Evolutionary conservation across 352 stramenopile genomes (phyloP).

Genomic region (Phytophthora hibernalis): DNA sequence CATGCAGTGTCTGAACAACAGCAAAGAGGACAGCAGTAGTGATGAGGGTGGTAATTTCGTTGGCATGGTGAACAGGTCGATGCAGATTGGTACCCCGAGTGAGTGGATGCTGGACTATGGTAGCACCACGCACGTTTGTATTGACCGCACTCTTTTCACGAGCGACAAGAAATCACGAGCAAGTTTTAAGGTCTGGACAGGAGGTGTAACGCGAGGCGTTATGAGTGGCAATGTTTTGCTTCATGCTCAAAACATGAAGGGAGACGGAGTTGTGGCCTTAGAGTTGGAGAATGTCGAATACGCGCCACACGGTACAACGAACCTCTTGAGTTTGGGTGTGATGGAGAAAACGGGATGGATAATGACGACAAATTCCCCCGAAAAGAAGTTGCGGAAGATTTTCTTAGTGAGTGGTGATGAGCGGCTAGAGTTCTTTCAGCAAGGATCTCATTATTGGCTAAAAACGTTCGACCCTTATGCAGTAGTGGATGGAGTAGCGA

Average conservation of each 20-base stretch:
- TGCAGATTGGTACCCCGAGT: neutral
- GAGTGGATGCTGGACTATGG: conserved; percentile 6
- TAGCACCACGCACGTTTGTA: conserved; percentile 1
- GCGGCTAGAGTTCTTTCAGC: neutral
- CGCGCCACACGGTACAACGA: neutral
- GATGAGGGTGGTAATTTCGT: neutral
- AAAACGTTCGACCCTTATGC: neutral
- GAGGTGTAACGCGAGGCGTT: neutral
- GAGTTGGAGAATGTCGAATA: neutral
- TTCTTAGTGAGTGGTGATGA: neutral
- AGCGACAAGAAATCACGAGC: conserved; percentile 4
- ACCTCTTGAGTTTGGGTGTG: neutral
- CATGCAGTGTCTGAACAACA: conserved; percentile 4
- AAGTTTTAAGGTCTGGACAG: conserved; percentile 7
- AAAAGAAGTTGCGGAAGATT: neutral
- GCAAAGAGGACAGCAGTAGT: neutral
- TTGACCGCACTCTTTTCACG: neutral
- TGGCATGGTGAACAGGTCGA: neutral
- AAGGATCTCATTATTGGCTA: neutral
- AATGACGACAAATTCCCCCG: neutral
- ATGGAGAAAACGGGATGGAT: neutral
- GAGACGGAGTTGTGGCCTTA: neutral
- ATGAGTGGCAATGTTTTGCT: conserved; percentile 3
- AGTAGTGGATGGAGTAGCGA: neutral
- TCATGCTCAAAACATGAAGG: neutral